Percentiles rank a stretch among this genome's conserved stretches.
Evolutionary conservation across 2,329 filamentous ascomycete genomes (phyloP).

Genomic region (Ophiostoma ulmi): DNA sequence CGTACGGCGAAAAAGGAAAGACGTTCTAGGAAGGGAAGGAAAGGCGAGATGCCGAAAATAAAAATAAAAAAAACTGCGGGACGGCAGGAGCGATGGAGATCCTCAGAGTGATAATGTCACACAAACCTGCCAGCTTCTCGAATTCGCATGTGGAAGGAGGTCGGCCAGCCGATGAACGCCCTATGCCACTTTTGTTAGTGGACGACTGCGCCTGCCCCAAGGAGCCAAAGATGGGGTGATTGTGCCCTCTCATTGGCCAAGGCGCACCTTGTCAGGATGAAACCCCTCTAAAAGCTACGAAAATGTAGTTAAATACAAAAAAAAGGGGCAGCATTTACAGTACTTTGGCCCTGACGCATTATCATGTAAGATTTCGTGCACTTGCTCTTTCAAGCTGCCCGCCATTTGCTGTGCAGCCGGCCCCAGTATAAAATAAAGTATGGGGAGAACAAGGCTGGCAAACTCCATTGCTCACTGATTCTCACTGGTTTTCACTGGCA

Average conservation of each 20-base stretch:
- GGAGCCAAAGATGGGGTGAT: neutral
- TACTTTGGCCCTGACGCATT: neutral
- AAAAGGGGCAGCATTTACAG: neutral
- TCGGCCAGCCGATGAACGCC: neutral
- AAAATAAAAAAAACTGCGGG: neutral
- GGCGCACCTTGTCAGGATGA: neutral
- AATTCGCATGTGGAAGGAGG: neutral
- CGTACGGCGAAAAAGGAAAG: neutral
- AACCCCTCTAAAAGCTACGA: neutral
- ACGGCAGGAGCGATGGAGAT: slow-evolving; percentile 8
- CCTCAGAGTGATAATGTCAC: neutral
- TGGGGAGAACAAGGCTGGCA: neutral
- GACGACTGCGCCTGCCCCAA: neutral
- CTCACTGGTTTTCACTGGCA: neutral
- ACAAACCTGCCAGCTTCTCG: neutral
- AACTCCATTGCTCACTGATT: neutral
- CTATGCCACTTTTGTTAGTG: neutral
- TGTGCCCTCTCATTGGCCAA: neutral
- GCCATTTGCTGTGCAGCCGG: neutral
- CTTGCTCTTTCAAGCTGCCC: neutral
- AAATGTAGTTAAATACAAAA: neutral
- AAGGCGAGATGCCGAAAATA: neutral
- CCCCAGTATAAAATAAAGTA: neutral
- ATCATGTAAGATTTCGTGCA: neutral
- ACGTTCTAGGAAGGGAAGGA: neutral